A percentile compares a stretch with the other conserved stretches of the same genome.
phyloP scores from a whole-genome alignment of 495 filamentous ascomycete species.

The Lindgomyces ingoldianus region DNA sequence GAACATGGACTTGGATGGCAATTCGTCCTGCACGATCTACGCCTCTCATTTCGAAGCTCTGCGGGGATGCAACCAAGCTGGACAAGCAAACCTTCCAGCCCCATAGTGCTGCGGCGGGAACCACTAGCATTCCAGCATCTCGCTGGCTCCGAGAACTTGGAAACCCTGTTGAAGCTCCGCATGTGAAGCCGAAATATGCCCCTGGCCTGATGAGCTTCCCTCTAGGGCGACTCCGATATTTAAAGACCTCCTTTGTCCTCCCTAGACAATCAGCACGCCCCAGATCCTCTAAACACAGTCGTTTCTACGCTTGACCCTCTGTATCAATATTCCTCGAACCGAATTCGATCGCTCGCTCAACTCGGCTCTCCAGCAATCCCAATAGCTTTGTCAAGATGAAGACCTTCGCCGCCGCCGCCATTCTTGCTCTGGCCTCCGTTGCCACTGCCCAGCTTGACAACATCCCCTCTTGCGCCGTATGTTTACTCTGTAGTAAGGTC shows the following conservation, averaged over 20 bases:
- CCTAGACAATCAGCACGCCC: neutral
- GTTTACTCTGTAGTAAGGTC: neutral
- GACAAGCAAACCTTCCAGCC: neutral
- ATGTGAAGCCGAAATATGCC: slow-evolving; percentile 30
- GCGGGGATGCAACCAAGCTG: slow-evolving; percentile 11
- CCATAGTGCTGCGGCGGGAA: slow-evolving; percentile 17
- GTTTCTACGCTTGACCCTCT: slow-evolving; percentile 14
- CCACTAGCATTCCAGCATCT: neutral
- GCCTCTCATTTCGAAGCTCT: slow-evolving; percentile 5
- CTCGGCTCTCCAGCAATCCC: slow-evolving; percentile 2
- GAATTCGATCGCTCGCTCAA: slow-evolving; percentile 14
- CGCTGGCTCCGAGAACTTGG: neutral
- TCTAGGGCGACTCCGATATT: slow-evolving; percentile 10
- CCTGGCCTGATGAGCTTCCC: neutral
- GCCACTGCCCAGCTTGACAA: slow-evolving; percentile 48
- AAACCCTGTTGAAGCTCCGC: neutral
- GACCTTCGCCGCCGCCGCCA: slow-evolving; percentile 43
- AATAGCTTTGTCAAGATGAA: slow-evolving; percentile 46
- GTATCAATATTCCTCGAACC: neutral
- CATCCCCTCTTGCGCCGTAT: slow-evolving; percentile 52
- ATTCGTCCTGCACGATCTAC: slow-evolving; percentile 18
- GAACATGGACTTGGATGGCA: slow-evolving; percentile 16
- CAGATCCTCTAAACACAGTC: slow-evolving; percentile 18
- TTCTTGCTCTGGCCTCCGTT: slow-evolving; percentile 45
- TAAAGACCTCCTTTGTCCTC: slow-evolving; percentile 16